Conservation (phyloP, 192 early-diverging fungal genomes). For the Hyaloraphidium curvatum region DNA sequence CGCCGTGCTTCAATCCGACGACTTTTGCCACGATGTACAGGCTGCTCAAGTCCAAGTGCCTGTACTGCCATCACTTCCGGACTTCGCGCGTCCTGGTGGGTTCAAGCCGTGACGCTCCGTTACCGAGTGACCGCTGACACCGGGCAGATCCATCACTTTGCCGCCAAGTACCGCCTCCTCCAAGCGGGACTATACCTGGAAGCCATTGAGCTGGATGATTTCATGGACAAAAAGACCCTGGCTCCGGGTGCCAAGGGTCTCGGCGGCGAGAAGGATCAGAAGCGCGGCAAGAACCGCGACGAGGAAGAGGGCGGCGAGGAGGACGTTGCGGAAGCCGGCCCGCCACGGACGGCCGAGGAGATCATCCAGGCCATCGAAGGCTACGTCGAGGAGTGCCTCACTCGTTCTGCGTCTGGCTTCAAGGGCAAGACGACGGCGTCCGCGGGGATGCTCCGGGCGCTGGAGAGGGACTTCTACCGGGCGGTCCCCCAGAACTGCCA, state of each 20-base stretch:
- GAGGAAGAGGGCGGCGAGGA: slow-evolving; percentile 16
- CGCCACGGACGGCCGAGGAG: slow-evolving; percentile 18
- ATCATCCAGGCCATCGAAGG: slow-evolving; percentile 39
- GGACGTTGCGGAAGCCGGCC: slow-evolving; percentile 9
- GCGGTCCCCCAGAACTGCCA: slow-evolving; percentile 24
- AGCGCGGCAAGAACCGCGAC: slow-evolving; percentile 17
- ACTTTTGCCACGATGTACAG: slow-evolving; percentile 83
- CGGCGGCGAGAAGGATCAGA: slow-evolving; percentile 15
- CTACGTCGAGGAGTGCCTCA: slow-evolving; percentile 30
- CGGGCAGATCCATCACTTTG: slow-evolving; percentile 31
- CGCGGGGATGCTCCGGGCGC: slow-evolving; percentile 20
- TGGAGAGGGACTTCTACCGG: slow-evolving; percentile 26
- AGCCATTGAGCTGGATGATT: slow-evolving; percentile 59
- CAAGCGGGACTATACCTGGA: slow-evolving; percentile 72
- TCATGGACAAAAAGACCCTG: too few species aligned
- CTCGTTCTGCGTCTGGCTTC: neutral
- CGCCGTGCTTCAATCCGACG: slow-evolving; percentile 79
- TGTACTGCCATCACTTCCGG: slow-evolving; percentile 75
- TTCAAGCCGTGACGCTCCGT: slow-evolving; percentile 4
- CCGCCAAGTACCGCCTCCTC: slow-evolving; percentile 64
- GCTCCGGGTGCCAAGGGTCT: too few species aligned
- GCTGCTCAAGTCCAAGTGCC: slow-evolving; percentile 65
- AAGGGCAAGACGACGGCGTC: slow-evolving; percentile 19
- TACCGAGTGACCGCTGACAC: neutral
- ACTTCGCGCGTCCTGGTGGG: slow-evolving; percentile 32